phyloP scores from a whole-genome alignment of 768 basidiomycete species.

The Lentinula sp. region DNA sequence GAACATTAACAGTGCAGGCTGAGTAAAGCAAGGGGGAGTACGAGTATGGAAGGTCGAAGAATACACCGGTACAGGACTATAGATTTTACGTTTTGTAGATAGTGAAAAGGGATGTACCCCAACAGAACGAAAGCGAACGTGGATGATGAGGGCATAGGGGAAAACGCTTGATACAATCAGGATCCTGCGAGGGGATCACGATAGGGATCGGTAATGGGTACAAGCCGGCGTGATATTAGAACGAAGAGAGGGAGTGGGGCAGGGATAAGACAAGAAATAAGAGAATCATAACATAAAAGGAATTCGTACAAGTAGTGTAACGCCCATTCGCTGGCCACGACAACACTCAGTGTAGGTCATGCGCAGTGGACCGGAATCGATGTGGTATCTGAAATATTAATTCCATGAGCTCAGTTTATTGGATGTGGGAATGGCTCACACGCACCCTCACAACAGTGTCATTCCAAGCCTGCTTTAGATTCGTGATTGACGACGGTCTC shows the following conservation, averaged over 20 bases:
- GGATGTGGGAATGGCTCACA: background rate
- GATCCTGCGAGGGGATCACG: background rate
- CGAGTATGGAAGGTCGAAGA: background rate
- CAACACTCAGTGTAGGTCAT: background rate
- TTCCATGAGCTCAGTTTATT: background rate
- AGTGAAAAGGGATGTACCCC: background rate
- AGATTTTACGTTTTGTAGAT: background rate
- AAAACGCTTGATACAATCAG: conserved; percentile 1
- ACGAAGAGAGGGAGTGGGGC: background rate
- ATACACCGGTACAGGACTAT: background rate
- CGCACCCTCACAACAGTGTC: conserved; percentile 1
- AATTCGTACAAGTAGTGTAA: background rate
- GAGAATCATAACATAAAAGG: background rate
- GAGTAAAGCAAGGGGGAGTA: background rate
- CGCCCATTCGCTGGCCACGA: background rate
- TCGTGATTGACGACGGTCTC: conserved; percentile 1
- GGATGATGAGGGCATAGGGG: background rate
- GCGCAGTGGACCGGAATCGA: background rate
- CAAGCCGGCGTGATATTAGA: background rate
- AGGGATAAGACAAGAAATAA: background rate
- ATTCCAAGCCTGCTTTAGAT: conserved; percentile 3
- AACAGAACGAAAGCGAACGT: background rate
- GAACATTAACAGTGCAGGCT: background rate
- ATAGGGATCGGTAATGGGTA: background rate
- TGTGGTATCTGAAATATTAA: background rate